Evolutionary conservation across 108 stramenopile genomes (phyloP).

Genomic region (Cyclotella kingstonii): DNA sequence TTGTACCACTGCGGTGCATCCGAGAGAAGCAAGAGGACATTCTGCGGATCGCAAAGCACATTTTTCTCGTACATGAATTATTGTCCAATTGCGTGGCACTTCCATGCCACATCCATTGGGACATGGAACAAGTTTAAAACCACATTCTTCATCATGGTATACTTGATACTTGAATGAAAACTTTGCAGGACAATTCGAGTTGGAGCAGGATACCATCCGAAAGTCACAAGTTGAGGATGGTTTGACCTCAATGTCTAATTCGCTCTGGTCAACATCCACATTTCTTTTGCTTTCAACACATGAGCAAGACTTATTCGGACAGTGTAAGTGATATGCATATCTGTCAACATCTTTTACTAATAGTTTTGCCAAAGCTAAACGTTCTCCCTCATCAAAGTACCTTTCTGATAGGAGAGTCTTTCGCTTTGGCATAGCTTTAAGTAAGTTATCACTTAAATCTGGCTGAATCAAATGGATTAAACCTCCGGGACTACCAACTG

Average conservation of each 20-base stretch:
- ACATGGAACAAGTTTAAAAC: conserved; percentile 37
- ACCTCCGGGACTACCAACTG: conserved; percentile 17
- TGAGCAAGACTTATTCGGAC: conserved; percentile 43
- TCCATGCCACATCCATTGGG: conserved; percentile 47
- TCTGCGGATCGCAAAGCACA: conserved; percentile 49
- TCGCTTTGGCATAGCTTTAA: conserved; percentile 11
- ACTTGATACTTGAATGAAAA: conserved; percentile 46
- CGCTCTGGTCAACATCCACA: neutral
- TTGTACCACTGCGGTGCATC: conserved; percentile 45
- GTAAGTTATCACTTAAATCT: conserved; percentile 5
- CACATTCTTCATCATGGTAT: conserved; percentile 47
- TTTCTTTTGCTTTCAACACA: too few relatives aligned
- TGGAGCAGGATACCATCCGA: conserved; percentile 43
- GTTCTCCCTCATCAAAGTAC: conserved; percentile 45
- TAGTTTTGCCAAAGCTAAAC: conserved; percentile 41
- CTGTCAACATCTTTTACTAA: conserved; percentile 53
- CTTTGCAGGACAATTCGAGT: conserved; percentile 35
- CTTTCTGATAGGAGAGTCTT: conserved; percentile 5
- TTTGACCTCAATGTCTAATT: neutral
- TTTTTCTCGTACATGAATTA: conserved; percentile 28
- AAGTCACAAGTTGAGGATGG: conserved; percentile 35
- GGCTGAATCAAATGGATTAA: conserved; percentile 11
- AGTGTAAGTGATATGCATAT: conserved; percentile 47
- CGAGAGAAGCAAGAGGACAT: conserved; percentile 52
- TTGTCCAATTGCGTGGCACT: conserved; percentile 30